phyloP scores from a whole-genome alignment of 495 filamentous ascomycete genomes.

The Neurospora sp. region DNA sequence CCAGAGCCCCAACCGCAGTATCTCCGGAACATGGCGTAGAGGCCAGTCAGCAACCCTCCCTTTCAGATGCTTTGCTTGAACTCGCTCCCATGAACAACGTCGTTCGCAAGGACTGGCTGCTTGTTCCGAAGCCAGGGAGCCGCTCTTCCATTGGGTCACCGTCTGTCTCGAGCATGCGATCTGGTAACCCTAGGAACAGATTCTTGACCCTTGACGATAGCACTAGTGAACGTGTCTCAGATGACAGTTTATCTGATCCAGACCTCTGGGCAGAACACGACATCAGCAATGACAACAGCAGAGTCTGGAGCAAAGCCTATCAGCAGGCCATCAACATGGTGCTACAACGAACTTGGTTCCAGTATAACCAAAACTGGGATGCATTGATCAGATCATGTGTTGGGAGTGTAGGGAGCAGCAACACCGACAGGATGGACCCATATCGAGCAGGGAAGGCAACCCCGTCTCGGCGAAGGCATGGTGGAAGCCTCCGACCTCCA shows the following conservation, averaged over 20 bases:
- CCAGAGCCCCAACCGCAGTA: not conserved
- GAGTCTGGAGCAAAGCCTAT: slow-evolving; percentile 6
- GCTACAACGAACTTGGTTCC: slow-evolving; percentile 13
- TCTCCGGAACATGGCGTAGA: not conserved
- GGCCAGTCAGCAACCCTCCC: not conserved
- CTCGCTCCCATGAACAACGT: not conserved
- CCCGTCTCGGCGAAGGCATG: not conserved
- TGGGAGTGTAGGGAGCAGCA: slow-evolving; percentile 5
- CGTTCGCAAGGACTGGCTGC: not conserved
- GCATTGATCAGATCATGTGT: slow-evolving; percentile 9
- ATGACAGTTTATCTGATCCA: slow-evolving; percentile 19
- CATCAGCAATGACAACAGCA: not conserved
- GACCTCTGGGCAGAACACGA: slow-evolving; percentile 11
- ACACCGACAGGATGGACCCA: not conserved
- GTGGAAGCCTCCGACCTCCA: slow-evolving; percentile 3
- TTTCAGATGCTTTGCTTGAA: not conserved
- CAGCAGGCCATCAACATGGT: slow-evolving; percentile 7
- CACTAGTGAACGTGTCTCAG: slow-evolving; percentile 11
- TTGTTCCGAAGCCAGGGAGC: not conserved
- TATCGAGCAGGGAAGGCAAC: slow-evolving; percentile 6
- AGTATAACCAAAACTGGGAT: slow-evolving; percentile 18
- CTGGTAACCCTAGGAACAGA: slow-evolving; percentile 2
- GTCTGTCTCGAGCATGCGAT: slow-evolving; percentile 15
- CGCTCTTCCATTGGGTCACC: slow-evolving; percentile 4
- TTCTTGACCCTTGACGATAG: slow-evolving; percentile 8